Base-by-base conservation (phyloP, 129 eudicot genomes). In the Saposhnikovia divaricata region DNA sequence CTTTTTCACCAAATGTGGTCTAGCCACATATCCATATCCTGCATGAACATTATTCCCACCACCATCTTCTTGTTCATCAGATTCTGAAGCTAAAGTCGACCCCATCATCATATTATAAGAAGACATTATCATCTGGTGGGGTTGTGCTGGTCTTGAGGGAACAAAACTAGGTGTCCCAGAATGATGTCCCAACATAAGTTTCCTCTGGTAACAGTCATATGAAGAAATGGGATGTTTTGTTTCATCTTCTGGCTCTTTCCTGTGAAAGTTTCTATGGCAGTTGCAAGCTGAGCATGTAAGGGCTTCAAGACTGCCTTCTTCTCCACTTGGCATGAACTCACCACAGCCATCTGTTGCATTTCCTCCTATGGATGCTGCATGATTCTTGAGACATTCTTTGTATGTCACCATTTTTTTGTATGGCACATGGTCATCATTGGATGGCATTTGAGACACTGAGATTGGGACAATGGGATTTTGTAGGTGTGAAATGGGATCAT, bases 331-430 rank as follows among this genome's bases (percentile, higher is more conserved):
- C 93, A 93, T 85, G 84, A 93, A 93, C 78, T 93, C 98, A 21
- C 98, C 97, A 82, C 98, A 93, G 8, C 98, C 98, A 83, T 93
- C 98, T 34, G 89, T 89, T 31, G 97, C 96, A 79, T 87, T 85
- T 4, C 95, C 98, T 15, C 98, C 98, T 87, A 91, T 91, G 48
- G 95, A 46, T 7, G 98, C 98, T 88, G 98, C 98, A 91, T 93
- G 98, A 87, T 93, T 93, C 88, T 88, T 93, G 6, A 89, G 80
- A 70, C 98, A 93, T 37, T 93, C 98, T 81, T 84, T 93, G 83
- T 91, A 93, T 78, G 74, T 84, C 14, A 89, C 86, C 82, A 75
- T 79, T 80, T 83, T 82, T 76, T 86, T 84, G 87, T 44, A 48
- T 71, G 68, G 63, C 28, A 55, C 79, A 77, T 73, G 81, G 66